Conservation (phyloP, 192 early-diverging fungal genomes). For the Coemansia sp. region DNA sequence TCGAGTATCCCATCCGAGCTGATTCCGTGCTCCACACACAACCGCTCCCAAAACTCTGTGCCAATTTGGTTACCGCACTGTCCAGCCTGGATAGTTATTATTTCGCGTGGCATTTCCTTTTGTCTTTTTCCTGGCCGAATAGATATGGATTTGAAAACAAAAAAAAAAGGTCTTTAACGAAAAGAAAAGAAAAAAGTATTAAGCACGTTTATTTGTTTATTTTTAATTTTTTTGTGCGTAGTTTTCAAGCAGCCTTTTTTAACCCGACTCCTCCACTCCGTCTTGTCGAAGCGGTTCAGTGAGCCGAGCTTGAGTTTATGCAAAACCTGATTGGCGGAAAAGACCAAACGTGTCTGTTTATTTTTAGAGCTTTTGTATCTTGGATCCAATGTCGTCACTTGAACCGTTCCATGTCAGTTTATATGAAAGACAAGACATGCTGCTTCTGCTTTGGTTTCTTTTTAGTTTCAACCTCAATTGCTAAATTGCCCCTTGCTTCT, state of each 20-base stretch:
- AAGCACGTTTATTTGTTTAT: constrained; percentile 2
- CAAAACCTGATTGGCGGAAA: no score
- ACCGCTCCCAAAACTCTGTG: constrained; percentile 89
- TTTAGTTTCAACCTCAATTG: no score
- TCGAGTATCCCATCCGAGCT: constrained; percentile 90
- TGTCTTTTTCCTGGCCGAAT: not conserved
- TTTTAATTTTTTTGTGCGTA: not conserved
- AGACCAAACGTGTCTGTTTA: not conserved
- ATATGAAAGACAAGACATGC: no score
- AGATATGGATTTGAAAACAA: not conserved
- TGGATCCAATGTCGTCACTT: not conserved
- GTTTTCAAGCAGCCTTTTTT: not conserved
- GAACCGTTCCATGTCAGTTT: no score
- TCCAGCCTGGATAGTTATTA: constrained; percentile 94
- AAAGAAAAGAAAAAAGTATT: not conserved
- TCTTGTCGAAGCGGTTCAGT: not conserved
- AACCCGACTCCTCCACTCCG: not conserved
- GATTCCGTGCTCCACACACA: constrained; percentile 96
- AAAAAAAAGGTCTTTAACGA: not conserved
- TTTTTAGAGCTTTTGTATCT: not conserved
- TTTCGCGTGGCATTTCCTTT: constrained; percentile 77
- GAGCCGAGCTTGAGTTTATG: not conserved
- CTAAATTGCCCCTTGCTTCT: no score
- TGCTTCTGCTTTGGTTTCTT: not conserved
- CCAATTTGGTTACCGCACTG: constrained; percentile 99